Evolutionary conservation across 1,284 basidiomycete genomes (phyloP).

Genomic region (Cutaneotrichosporon daszewskae): DNA sequence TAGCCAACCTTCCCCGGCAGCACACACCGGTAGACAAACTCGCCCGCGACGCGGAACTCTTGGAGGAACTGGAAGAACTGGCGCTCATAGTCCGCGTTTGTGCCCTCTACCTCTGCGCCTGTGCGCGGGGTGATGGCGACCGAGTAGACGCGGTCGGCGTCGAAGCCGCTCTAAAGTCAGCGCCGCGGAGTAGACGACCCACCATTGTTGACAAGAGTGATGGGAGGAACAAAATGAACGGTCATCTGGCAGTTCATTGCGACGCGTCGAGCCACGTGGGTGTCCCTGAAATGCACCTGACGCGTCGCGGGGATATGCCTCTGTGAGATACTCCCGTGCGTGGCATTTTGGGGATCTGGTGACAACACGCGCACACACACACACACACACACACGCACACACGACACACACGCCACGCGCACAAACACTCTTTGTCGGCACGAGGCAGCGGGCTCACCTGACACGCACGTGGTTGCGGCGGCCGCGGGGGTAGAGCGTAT

Average conservation of each 20-base stretch:
- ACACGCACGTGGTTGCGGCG: no score
- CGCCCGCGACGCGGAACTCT: constrained; percentile 77
- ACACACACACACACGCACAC: not conserved
- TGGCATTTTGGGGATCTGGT: not conserved
- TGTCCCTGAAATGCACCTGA: not conserved
- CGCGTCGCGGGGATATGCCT: not conserved
- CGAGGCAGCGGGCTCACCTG: no score
- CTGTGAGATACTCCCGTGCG: not conserved
- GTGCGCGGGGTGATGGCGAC: constrained; percentile 63
- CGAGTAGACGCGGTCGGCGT: constrained; percentile 69
- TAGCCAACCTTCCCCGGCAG: not conserved
- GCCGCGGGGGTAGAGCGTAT: no score
- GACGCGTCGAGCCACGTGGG: not conserved
- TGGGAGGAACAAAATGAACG: not conserved
- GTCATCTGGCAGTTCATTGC: not conserved
- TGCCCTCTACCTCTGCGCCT: constrained; percentile 55
- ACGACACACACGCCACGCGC: no score
- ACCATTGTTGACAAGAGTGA: constrained; percentile 1
- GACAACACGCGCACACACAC: not conserved
- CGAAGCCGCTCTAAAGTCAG: constrained; percentile 58
- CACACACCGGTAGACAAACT: constrained; percentile 76
- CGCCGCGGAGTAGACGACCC: not conserved
- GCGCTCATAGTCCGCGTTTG: constrained; percentile 71
- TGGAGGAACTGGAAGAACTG: constrained; percentile 77
- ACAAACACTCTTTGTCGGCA: no score